phyloP scores from a whole-genome alignment of 129 eudicot genomes.

The Pittosporum tobira region DNA sequence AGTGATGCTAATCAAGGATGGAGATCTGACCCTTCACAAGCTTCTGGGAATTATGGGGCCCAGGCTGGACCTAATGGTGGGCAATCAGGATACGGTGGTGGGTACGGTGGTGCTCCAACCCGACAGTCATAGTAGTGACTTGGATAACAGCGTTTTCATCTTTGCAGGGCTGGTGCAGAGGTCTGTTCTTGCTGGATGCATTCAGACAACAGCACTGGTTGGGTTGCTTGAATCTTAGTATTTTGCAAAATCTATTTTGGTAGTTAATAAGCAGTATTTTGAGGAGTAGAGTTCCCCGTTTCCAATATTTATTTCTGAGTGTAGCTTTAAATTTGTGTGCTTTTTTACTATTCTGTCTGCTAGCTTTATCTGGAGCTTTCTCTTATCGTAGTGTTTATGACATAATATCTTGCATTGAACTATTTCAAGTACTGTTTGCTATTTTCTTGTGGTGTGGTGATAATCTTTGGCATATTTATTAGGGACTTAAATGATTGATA shows the following conservation, averaged over 20 bases:
- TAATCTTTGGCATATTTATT: not conserved
- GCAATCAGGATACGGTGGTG: slow-evolving; percentile 43
- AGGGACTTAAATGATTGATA: no score
- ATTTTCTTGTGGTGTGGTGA: not conserved
- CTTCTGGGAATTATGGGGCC: slow-evolving; percentile 53
- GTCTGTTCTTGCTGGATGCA: slow-evolving; percentile 36
- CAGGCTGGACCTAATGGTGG: slow-evolving; percentile 49
- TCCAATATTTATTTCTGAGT: slow-evolving; percentile 1
- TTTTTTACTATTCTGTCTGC: not conserved
- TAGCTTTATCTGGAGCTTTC: not conserved
- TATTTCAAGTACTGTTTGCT: not conserved
- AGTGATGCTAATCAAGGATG: slow-evolving; percentile 65
- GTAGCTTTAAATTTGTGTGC: slow-evolving; percentile 7
- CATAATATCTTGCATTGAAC: not conserved
- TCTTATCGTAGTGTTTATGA: slow-evolving; percentile 10
- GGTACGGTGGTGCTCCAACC: slow-evolving; percentile 51
- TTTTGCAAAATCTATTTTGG: no score
- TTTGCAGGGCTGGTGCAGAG: slow-evolving; percentile 20
- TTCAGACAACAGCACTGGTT: slow-evolving; percentile 45
- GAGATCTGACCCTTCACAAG: slow-evolving; percentile 58
- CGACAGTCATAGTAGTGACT: slow-evolving; percentile 49
- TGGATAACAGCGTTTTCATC: slow-evolving; percentile 4
- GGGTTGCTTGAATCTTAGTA: slow-evolving; percentile 70
- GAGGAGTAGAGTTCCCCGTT: no score
- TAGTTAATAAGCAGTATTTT: no score